Evolutionary conservation across 306 rosid species (phyloP).

Genomic region (Coriaria nepalensis): DNA sequence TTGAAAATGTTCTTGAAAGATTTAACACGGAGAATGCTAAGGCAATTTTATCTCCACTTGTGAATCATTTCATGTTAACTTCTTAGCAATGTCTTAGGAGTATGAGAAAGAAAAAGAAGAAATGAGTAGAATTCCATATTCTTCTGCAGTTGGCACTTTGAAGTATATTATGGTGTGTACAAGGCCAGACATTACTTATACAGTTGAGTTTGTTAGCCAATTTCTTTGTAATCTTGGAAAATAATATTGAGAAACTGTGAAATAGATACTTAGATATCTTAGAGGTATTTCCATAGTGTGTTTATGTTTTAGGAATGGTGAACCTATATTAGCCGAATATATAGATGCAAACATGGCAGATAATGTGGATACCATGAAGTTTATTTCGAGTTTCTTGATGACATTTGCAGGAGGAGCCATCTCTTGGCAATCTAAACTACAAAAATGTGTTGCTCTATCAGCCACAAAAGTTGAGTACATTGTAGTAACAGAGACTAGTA

Average conservation of each 20-base stretch:
- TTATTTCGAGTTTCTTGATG: neutral
- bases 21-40: too few species aligned
- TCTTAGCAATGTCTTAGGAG: neutral
- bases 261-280: neutral
- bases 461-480: neutral
- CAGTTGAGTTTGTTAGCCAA: neutral
- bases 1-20: neutral
- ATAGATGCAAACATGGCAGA: neutral
- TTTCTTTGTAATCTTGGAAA: too few species aligned
- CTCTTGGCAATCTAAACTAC: neutral
- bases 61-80: neutral
- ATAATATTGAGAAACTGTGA: neutral
- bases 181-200: neutral
- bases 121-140: neutral
- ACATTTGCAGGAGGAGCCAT: neutral
- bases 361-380: neutral
- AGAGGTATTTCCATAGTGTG: neutral
- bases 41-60: neutral
- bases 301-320: neutral
- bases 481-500: neutral
- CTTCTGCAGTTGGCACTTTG: neutral
- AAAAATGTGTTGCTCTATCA: neutral
- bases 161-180: neutral
- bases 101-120: neutral
- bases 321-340: neutral